Evolutionary conservation across 352 stramenopile species (phyloP).

Genomic region (Pythium aphanidermatum): DNA sequence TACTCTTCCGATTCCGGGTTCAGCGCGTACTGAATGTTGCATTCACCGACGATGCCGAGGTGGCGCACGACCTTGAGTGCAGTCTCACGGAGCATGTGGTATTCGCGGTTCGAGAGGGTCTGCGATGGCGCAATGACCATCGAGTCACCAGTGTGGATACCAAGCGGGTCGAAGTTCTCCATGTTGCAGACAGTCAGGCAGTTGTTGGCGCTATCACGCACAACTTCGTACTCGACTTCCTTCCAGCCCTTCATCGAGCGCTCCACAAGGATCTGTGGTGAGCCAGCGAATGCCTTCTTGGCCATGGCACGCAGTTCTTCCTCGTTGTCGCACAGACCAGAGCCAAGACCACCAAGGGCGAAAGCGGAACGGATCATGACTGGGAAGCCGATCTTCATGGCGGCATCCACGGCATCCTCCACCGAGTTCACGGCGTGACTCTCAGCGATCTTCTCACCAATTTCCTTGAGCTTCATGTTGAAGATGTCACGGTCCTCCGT

Average conservation of each 20-base stretch:
- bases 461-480: slow-evolving; percentile 92
- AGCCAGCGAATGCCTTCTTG: slow-evolving; percentile 70
- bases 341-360: slow-evolving; percentile 96
- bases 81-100: slow-evolving; percentile 91
- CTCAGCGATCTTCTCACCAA: slow-evolving; percentile 95
- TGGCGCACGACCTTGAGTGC: slow-evolving; percentile 91
- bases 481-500: slow-evolving; percentile 99
- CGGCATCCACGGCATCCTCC: slow-evolving; percentile 89
- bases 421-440: slow-evolving; percentile 90
- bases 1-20: slow-evolving; percentile 86
- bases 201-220: slow-evolving; percentile 91
- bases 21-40: slow-evolving; percentile 95
- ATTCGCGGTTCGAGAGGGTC: slow-evolving; percentile 92
- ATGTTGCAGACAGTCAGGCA: slow-evolving; percentile 97
- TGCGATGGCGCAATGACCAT: slow-evolving; percentile 93
- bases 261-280: slow-evolving; percentile 97
- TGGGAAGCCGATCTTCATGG: slow-evolving; percentile 96
- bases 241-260: slow-evolving; percentile 97
- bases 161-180: slow-evolving; percentile 94
- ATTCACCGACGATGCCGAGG: slow-evolving; percentile 93
- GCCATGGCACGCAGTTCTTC: slow-evolving; percentile 57
- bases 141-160: slow-evolving; percentile 91
- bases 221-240: slow-evolving; percentile 96
- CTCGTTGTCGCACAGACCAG: slow-evolving; percentile 93
- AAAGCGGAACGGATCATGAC: slow-evolving; percentile 96